Conservation (phyloP, 169 alveolate species). For the Plasmodium sp. region DNA sequence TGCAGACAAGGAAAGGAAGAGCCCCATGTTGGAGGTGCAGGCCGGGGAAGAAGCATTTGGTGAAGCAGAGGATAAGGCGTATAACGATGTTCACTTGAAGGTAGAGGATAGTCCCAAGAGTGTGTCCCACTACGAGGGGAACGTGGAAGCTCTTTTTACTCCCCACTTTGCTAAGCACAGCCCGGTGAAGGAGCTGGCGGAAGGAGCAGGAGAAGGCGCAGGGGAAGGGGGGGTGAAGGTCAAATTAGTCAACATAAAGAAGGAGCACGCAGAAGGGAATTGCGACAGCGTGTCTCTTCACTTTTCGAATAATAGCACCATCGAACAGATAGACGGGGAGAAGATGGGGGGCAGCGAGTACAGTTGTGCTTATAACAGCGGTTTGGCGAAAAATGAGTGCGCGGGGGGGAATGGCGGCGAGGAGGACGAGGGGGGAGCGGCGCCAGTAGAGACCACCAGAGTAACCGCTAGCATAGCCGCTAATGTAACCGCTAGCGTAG, state of each 20-base stretch:
- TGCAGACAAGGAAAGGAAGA: background rate
- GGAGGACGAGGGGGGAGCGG: background rate
- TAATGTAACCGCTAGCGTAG: background rate
- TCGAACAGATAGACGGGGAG: conserved; percentile 4
- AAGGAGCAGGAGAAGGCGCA: background rate
- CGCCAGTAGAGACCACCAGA: background rate
- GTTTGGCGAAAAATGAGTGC: background rate
- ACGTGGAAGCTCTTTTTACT: background rate
- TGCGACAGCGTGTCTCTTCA: background rate
- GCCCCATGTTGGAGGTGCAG: background rate
- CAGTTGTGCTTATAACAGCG: background rate
- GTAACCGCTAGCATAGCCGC: background rate
- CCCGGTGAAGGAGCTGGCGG: background rate
- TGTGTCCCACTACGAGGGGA: background rate
- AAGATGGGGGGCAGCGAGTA: background rate
- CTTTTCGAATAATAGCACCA: conserved; percentile 20
- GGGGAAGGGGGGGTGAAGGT: background rate
- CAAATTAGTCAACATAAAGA: conserved; percentile 12
- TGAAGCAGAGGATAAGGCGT: background rate
- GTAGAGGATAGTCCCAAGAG: background rate
- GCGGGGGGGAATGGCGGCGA: background rate
- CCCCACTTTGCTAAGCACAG: background rate
- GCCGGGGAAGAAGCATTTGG: background rate
- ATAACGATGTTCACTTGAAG: background rate
- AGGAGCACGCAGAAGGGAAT: background rate